Base-by-base conservation (phyloP, 306 rosid genomes). In the Rosa rugosa region DNA sequence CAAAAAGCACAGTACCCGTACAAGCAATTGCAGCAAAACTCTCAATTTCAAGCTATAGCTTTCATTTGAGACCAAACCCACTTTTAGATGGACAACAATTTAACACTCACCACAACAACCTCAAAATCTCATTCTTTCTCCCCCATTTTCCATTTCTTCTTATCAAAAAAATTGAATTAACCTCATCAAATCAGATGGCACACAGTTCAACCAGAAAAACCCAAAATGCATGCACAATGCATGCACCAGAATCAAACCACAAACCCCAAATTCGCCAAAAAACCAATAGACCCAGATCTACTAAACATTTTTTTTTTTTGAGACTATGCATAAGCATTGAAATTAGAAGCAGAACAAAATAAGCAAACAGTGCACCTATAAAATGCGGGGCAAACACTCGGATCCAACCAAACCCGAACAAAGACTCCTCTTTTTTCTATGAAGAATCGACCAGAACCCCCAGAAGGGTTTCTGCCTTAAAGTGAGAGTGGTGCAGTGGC, bases 231-330 rank as follows among this genome's bases (percentile, higher is more conserved):
- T 18, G 41, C 17, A 46, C 13, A 80, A 56, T 45, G 78, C 56
- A 44, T 18, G 41, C 17, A 46, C 13, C 41, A 47, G 31, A 83
- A 81, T 41, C 41, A 40, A 82, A 46, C 47, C 72, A 40, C 25
- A 9, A 46, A 20, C 49, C 73, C 82, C 41, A 23, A 51, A 60
- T 9, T 49, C 42, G 25, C 45, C 36, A 18, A 57, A 42, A 60
- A 53, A 57, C 69, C 9, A 56, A 17, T 27, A 59, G 38, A 51
- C 59, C 75, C 81, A 87, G 89, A 92, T 90, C 96, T 84, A 69
- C 36, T 51, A 79, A 71, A 5, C 9, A 71, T 17, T 31, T 31
- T 31, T 31, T 31, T 31, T 31, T 31, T 31, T 31, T 31, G 44
- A 86, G 36, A 66, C 12, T 16, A 6, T 2, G 25, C 20, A 17